A percentile compares a stretch with the other conserved stretches of the same genome.
phyloP scores from a whole-genome alignment of 2,329 filamentous ascomycete genomes.

The Dissoconium aciculare region DNA sequence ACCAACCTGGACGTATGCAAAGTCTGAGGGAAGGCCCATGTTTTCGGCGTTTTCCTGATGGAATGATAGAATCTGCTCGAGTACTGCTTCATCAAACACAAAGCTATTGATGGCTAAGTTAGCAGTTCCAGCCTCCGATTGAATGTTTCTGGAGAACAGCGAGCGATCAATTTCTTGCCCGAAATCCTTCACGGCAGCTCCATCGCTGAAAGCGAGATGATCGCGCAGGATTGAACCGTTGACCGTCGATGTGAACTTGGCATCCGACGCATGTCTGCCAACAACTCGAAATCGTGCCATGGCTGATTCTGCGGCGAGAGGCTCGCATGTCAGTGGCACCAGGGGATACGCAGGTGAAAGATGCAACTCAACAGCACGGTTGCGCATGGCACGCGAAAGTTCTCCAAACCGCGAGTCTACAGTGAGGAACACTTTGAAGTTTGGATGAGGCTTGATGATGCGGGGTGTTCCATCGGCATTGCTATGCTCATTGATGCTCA shows the following conservation, averaged over 20 bases:
- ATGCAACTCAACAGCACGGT: conserved; percentile 81
- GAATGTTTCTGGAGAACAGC: conserved; percentile 5
- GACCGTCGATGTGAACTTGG: too few species aligned
- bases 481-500: conserved; percentile 89
- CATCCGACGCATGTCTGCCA: too few species aligned
- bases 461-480: conserved; percentile 66
- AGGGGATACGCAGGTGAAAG: conserved; percentile 27
- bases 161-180: conserved; percentile 10
- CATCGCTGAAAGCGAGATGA: conserved; percentile 14
- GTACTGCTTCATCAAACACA: too few species aligned
- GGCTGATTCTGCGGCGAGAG: conserved; percentile 17
- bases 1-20: conserved; percentile 29
- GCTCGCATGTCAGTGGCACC: conserved; percentile 2
- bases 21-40: conserved; percentile 22
- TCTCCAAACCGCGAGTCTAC: conserved; percentile 87
- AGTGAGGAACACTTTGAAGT: conserved; percentile 86
- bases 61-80: conserved; percentile 24
- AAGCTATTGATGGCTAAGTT: neutral
- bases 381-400: conserved; percentile 89
- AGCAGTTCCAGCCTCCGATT: neutral
- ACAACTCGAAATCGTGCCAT: conserved; percentile 16
- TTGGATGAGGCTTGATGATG: conserved; percentile 63
- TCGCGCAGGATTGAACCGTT: conserved; percentile 9
- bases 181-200: conserved; percentile 9
- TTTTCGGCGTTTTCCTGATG: conserved; percentile 20